A percentile compares a stretch with the other conserved stretches of the same genome.
phyloP scores from a whole-genome alignment of 2,329 filamentous ascomycete species.

The Penicillium capsulatum region DNA sequence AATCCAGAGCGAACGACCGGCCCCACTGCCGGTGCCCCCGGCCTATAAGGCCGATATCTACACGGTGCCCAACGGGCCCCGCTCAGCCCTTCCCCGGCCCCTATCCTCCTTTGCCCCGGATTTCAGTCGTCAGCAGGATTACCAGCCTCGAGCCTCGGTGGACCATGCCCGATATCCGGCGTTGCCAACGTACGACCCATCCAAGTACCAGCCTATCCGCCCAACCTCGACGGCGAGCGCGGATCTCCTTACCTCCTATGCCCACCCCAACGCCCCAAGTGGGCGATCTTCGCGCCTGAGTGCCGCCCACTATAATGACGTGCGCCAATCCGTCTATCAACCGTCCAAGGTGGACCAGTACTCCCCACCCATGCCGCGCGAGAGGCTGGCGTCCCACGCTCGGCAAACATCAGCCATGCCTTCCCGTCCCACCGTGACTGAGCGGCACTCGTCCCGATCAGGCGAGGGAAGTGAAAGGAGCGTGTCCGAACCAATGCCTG shows the following conservation, averaged over 20 bases:
- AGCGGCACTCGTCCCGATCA: constrained; percentile 4
- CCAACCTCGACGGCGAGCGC: constrained; percentile 12
- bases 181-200: constrained; percentile 35
- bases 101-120: constrained; percentile 26
- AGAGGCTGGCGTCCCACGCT: constrained; percentile 6
- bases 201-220: constrained; percentile 26
- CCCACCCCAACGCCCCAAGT: constrained; percentile 9
- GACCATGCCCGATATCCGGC: constrained; percentile 29
- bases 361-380: constrained; percentile 3
- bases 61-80: constrained; percentile 8
- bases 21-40: constrained; percentile 13
- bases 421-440: constrained; percentile 2
- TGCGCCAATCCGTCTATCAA: constrained; percentile 16
- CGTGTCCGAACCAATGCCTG: constrained; percentile 19
- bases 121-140: constrained; percentile 14
- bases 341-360: constrained; percentile 5
- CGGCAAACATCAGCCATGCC: constrained; percentile 13
- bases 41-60: constrained; percentile 16
- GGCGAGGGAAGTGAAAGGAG: constrained; percentile 19
- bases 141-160: constrained; percentile 14
- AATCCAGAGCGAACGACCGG: constrained; percentile 7
- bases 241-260: constrained; percentile 7
- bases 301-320: constrained; percentile 18
- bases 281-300: constrained; percentile 17
- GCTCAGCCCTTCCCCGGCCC: constrained; percentile 20